Evolutionary conservation across 2,329 filamentous ascomycete species (phyloP), one percentile per base, ranked within the genome.

Genomic region (Alternaria sp.): DNA sequence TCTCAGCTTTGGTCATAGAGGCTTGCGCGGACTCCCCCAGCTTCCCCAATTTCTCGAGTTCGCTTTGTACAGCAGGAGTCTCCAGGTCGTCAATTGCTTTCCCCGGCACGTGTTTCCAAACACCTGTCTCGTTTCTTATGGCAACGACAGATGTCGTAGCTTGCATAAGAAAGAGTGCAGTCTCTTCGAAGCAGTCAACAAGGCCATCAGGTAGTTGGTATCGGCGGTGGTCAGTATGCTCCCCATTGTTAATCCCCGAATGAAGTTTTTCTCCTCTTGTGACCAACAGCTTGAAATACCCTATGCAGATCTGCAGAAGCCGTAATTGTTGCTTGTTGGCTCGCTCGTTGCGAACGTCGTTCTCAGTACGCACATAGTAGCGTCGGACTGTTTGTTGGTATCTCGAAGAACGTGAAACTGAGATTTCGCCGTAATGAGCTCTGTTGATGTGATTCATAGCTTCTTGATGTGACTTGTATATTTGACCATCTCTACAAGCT

Each of bases 111-210:
- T 58, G 11, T 14, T 50, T 29, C 42, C 36, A 51, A 24, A 2
- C 17, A 6, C 14, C 6, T 9, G 33, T 33, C 33, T 45, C 41
- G 48, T 48, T 17, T 51, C 57, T 29, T 41, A 34, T 28, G 4
- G 34, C 14, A 37, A 37, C 34, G 4, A 61, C 17, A 2, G 55
- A 52, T 28, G 51, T 49, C 8, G 40, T 46, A 17, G 46, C 34
- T 26, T 55, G 45, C 33, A 58, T 49, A 1, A 58, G 31, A 36
- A 61, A 61, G 17, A 58, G n/a, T 3, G 28, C 34, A 23, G 51
- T 61, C 11, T 37, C 55, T 36, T 61, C 55, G n/a, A 61, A 58
- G 39, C 55, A 61, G 21, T 54, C 34, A 10, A 61, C 36, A 11
- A 61, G 48, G 26, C 58, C 49, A 21, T 49, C 53, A 4, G 55